Conservation (phyloP, 1,284 basidiomycete species). For the Xanthoconium separans region DNA sequence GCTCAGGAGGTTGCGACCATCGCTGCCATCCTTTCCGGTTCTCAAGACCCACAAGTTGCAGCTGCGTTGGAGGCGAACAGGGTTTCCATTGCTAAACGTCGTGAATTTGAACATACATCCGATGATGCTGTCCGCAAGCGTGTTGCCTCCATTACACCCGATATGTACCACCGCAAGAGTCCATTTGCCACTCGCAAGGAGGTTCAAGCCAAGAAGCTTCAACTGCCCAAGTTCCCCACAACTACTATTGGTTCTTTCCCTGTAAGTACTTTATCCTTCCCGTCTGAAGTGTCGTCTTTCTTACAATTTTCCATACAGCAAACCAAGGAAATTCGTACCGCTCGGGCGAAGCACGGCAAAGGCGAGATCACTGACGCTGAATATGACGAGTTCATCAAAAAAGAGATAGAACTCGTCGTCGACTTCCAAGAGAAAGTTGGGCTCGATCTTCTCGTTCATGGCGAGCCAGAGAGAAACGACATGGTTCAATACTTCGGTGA, state of each 20-base stretch:
- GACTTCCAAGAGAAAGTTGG: constrained; percentile 96
- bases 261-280: constrained; percentile 39
- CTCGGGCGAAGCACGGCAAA: constrained; percentile 95
- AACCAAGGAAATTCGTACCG: constrained; percentile 98
- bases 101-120: constrained; percentile 93
- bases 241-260: constrained; percentile 99
- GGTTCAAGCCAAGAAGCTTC: constrained; percentile 86
- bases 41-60: constrained; percentile 71
- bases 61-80: constrained; percentile 86
- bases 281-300: neutral
- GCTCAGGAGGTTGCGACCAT: constrained; percentile 88
- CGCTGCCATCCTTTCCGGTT: constrained; percentile 80
- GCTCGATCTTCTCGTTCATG: constrained; percentile 97
- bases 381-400: constrained; percentile 99
- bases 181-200: constrained; percentile 88
- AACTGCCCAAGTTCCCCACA: constrained; percentile 96
- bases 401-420: constrained; percentile 94
- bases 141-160: constrained; percentile 87
- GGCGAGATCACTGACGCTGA: constrained; percentile 84
- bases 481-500: constrained; percentile 99
- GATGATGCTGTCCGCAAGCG: constrained; percentile 96
- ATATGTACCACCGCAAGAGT: constrained; percentile 88
- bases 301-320: constrained; percentile 51
- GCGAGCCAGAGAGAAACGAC: constrained; percentile 98
- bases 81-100: constrained; percentile 90